phyloP scores from a whole-genome alignment of 2,329 filamentous ascomycete genomes.

The Didymella lethalis region DNA sequence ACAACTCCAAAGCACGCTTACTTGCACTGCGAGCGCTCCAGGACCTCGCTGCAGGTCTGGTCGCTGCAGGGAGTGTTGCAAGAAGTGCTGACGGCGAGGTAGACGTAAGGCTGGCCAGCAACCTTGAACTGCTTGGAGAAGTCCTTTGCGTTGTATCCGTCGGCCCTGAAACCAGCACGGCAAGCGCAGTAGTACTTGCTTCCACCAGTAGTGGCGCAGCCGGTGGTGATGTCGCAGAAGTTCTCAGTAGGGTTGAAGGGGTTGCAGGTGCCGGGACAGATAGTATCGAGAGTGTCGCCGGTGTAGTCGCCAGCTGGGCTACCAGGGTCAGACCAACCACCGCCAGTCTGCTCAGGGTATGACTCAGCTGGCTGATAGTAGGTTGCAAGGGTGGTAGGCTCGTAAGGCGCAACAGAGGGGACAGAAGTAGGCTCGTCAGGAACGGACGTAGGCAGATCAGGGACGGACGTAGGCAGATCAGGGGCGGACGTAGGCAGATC shows the following conservation, averaged over 20 bases:
- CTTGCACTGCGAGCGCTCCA: slow-evolving; percentile 31
- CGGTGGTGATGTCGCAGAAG: slow-evolving; percentile 37
- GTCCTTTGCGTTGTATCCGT: slow-evolving; percentile 34
- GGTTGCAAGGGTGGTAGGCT: slow-evolving; percentile 13
- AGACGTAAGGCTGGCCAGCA: slow-evolving; percentile 37
- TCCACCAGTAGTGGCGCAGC: slow-evolving; percentile 34
- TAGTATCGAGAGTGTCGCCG: slow-evolving; percentile 27
- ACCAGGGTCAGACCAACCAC: slow-evolving; percentile 8
- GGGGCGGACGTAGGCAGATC: too few species aligned
- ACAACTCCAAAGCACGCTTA: slow-evolving; percentile 9
- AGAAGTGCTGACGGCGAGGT: slow-evolving; percentile 27
- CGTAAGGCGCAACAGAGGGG: not conserved
- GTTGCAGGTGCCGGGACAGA: slow-evolving; percentile 39
- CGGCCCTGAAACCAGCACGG: slow-evolving; percentile 35
- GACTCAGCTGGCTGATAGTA: slow-evolving; percentile 9
- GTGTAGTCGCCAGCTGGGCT: slow-evolving; percentile 27
- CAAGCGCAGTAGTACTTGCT: slow-evolving; percentile 42
- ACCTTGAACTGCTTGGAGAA: slow-evolving; percentile 41
- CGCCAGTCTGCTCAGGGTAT: slow-evolving; percentile 3
- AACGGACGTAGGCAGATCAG: not conserved
- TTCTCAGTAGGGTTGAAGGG: slow-evolving; percentile 35
- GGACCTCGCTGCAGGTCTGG: slow-evolving; percentile 32
- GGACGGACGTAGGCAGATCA: not conserved
- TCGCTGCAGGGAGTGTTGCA: slow-evolving; percentile 39
- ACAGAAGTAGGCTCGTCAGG: slow-evolving; percentile 1